Evolutionary conservation across 2,329 filamentous ascomycete species (phyloP).

Genomic region (Aureobasidium sp.): DNA sequence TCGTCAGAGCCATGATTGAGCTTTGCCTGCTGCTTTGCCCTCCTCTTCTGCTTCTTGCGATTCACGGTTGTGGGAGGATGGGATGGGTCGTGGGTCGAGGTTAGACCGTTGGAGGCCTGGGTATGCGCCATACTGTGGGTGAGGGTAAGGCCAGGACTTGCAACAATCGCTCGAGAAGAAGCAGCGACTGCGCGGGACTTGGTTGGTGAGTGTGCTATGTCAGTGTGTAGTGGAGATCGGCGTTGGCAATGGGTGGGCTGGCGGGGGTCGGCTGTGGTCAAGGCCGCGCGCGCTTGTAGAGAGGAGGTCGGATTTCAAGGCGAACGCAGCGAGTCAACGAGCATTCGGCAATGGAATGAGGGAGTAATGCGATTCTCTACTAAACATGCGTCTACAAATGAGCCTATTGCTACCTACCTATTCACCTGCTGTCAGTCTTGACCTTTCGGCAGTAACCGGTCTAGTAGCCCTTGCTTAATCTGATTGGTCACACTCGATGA

Average conservation of each 20-base stretch:
- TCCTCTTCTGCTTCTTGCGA: slow-evolving; percentile 90
- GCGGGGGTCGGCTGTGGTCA: not conserved
- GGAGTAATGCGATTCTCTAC: not conserved
- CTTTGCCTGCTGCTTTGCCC: slow-evolving; percentile 72
- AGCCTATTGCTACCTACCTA: not conserved
- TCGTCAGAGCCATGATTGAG: slow-evolving; percentile 13
- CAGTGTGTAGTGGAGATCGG: slow-evolving; percentile 1
- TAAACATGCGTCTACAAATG: not conserved
- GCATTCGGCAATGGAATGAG: not conserved
- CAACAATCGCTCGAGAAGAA: not conserved
- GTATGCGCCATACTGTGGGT: slow-evolving; percentile 23
- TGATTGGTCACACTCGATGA: not conserved
- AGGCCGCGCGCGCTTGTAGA: not conserved
- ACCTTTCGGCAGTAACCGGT: slow-evolving; percentile 3
- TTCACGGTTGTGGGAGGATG: slow-evolving; percentile 52
- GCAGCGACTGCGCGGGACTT: not conserved
- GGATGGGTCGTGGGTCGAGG: slow-evolving; percentile 14
- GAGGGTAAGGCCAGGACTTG: slow-evolving; percentile 10
- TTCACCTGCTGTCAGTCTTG: not conserved
- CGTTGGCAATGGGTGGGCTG: slow-evolving; percentile 1
- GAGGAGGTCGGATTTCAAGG: not conserved
- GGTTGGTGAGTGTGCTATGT: not conserved
- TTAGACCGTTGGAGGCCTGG: slow-evolving; percentile 8
- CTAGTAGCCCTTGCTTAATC: not conserved
- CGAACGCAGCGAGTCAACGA: slow-evolving; percentile 4